These are phyloP conservation scores for Aphanomyces astaci DNA, from an alignment of 352 stramenopile genomes.

Conservation along the genomic window DNA sequence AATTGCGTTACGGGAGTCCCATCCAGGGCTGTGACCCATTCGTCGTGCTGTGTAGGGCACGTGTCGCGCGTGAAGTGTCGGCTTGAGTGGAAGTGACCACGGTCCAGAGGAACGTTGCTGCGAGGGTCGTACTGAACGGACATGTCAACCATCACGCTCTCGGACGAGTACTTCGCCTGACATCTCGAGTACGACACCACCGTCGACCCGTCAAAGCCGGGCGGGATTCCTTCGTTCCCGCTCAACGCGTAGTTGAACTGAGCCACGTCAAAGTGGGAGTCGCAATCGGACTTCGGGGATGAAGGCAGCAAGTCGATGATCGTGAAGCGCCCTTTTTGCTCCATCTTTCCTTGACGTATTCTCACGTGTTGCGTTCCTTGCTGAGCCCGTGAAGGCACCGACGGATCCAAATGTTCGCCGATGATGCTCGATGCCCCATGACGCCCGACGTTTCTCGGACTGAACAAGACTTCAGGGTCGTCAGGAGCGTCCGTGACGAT, in stretches of 20 bases:
- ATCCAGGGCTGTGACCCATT: not conserved
- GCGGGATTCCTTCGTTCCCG: not conserved
- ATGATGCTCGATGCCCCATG: not conserved
- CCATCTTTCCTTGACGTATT: constrained; percentile 18
- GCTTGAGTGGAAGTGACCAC: too few relatives aligned
- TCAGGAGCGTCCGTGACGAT: constrained; percentile 19
- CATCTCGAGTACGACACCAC: not conserved
- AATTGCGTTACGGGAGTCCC: not conserved
- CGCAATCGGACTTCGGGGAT: not conserved
- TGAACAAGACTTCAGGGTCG: constrained; percentile 18
- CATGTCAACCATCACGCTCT: not conserved
- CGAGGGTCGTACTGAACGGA: not conserved
- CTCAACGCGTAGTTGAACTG: not conserved
- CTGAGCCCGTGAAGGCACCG: not conserved
- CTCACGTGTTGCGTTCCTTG: not conserved
- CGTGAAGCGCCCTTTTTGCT: constrained; percentile 20
- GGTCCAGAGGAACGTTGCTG: too few relatives aligned
- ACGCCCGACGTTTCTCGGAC: constrained; percentile 3
- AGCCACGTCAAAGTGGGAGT: not conserved
- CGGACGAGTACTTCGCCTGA: not conserved
- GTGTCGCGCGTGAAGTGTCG: too few relatives aligned
- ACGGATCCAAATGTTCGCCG: too few relatives aligned
- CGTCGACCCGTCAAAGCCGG: not conserved
- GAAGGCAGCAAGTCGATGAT: constrained; percentile 22
- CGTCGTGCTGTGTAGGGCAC: too few relatives aligned